A percentile compares a stretch with the other conserved stretches of the same genome.
phyloP scores from a whole-genome alignment of 2,329 filamentous ascomycete species.

The Diaporthe aspalathi region DNA sequence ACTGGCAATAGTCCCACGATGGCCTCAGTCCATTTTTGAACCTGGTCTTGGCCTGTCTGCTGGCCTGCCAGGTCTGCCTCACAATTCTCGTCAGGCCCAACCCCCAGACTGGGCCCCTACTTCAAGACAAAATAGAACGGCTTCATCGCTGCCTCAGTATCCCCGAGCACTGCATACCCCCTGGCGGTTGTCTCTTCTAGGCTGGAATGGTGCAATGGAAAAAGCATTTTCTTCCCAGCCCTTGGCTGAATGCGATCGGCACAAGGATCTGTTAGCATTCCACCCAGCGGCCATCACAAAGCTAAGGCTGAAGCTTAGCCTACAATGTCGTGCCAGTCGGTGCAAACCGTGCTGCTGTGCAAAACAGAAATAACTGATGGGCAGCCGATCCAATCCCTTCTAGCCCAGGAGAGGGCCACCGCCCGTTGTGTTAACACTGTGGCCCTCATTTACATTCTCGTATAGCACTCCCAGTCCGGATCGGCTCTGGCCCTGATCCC shows the following conservation, averaged over 20 bases:
- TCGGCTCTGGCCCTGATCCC: background rate
- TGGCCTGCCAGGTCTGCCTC: too few species aligned
- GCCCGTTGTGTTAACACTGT: slow-evolving; percentile 2
- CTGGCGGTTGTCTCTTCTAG: background rate
- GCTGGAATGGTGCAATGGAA: background rate
- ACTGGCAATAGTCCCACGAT: background rate
- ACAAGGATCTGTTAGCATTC: slow-evolving; percentile 8
- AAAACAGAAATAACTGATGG: background rate
- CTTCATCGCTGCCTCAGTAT: background rate
- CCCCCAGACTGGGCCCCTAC: too few species aligned
- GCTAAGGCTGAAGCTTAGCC: slow-evolving; percentile 29
- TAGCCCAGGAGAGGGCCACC: background rate
- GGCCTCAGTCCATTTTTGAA: slow-evolving; percentile 3
- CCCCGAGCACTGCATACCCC: too few species aligned
- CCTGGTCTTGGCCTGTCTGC: slow-evolving; percentile 8
- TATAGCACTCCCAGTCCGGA: background rate
- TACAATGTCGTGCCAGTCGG: background rate
- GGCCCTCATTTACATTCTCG: slow-evolving; percentile 18
- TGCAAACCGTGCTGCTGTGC: slow-evolving; percentile 7
- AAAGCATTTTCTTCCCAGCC: background rate
- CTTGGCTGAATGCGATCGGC: slow-evolving; percentile 17
- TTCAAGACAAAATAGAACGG: slow-evolving; percentile 1
- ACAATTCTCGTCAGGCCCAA: too few species aligned
- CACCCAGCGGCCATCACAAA: background rate
- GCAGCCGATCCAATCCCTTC: slow-evolving; percentile 19